Evolutionary conservation across 2,329 filamentous ascomycete genomes (phyloP).

Genomic region (Talaromyces sp.): DNA sequence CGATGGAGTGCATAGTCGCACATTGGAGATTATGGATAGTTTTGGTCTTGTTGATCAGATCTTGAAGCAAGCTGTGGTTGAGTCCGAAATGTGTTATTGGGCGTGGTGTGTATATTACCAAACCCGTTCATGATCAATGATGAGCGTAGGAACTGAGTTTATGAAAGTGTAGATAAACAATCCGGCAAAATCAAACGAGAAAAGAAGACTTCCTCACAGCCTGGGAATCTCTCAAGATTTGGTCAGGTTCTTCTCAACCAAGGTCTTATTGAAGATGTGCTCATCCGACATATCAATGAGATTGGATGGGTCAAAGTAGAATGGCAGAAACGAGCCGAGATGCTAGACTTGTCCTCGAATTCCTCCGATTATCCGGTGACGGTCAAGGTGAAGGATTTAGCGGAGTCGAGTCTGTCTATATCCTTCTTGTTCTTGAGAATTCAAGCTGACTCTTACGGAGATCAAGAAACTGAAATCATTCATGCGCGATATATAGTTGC

Average conservation of each 20-base stretch:
- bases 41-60: constrained; percentile 57
- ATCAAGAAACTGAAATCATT: constrained; percentile 33
- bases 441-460: background rate
- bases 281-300: background rate
- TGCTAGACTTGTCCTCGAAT: background rate
- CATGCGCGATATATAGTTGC: constrained; percentile 65
- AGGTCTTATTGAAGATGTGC: constrained; percentile 6
- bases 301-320: background rate
- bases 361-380: background rate
- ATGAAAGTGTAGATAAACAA: background rate
- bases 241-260: constrained; percentile 10
- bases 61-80: background rate
- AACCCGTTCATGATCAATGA: background rate
- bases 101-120: background rate
- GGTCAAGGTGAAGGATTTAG: background rate
- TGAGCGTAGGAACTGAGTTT: background rate
- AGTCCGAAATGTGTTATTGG: constrained; percentile 16
- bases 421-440: background rate
- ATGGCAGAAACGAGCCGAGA: constrained; percentile 5
- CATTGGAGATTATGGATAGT: constrained; percentile 69
- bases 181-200: background rate
- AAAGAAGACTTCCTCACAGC: background rate
- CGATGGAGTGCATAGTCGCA: constrained; percentile 63
- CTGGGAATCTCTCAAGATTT: background rate
- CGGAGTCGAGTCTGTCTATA: background rate